A percentile compares a stretch with the other conserved stretches of the same genome.
phyloP scores from a whole-genome alignment of 148 eudicot species.

The Amaranthus hypochondriacus region DNA sequence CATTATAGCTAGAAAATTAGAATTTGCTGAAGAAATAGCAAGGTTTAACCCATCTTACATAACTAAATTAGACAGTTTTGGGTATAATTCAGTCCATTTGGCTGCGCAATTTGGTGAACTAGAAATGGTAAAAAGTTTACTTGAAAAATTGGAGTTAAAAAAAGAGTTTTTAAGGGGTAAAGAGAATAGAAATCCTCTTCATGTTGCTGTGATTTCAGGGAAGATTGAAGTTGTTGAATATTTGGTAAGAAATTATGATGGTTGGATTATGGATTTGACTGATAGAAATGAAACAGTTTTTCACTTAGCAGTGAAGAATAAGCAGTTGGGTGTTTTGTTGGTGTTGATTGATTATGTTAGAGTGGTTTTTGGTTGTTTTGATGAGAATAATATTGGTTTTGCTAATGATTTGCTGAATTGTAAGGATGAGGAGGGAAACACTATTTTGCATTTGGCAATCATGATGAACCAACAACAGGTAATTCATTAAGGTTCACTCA shows the following conservation, averaged over 20 bases:
- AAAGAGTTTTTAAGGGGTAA: background rate
- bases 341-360: constrained; percentile 11
- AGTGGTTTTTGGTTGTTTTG: background rate
- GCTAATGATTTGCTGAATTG: constrained; percentile 7
- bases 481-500: too few relatives aligned
- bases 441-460: constrained; percentile 12
- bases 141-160: background rate
- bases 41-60: constrained; percentile 16
- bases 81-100: constrained; percentile 19
- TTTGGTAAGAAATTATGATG: background rate
- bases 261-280: constrained; percentile 17
- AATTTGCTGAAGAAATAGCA: constrained; percentile 22
- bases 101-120: constrained; percentile 18
- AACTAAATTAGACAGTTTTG: constrained; percentile 9
- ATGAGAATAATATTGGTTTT: background rate
- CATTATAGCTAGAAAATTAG: constrained; percentile 5
- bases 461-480: constrained; percentile 13
- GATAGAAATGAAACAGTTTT: constrained; percentile 5
- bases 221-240: constrained; percentile 12
- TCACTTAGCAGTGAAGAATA: constrained; percentile 24
- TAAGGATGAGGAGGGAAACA: constrained; percentile 14
- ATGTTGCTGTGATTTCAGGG: constrained; percentile 15
- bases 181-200: constrained; percentile 19
- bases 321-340: constrained; percentile 16
- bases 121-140: constrained; percentile 9